phyloP scores from a whole-genome alignment of 1,139 yeast species.

The Diutina mesorugosa region DNA sequence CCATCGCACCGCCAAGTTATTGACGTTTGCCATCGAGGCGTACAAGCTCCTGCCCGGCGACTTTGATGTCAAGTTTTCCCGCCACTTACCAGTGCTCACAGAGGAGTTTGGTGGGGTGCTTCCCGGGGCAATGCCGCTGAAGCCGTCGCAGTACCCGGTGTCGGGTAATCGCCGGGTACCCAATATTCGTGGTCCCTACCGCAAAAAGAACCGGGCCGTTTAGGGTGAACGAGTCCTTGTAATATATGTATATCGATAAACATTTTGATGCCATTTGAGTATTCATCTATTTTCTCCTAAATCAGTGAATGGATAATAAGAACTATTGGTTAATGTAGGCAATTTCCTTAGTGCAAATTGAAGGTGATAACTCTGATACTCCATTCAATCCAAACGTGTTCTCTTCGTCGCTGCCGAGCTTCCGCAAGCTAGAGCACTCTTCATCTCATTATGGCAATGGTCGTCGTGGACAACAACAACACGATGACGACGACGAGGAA shows the following conservation, averaged over 20 bases:
- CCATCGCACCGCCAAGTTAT: conserved; percentile 29
- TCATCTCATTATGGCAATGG: no score
- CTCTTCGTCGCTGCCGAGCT: no score
- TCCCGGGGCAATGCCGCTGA: conserved; percentile 38
- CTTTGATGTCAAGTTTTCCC: conserved; percentile 23
- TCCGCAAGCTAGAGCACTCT: no score
- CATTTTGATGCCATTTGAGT: neutral
- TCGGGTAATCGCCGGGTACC: conserved; percentile 19
- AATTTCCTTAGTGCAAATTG: neutral
- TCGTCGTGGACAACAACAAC: no score
- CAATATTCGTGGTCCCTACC: conserved; percentile 24
- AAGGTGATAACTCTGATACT: neutral
- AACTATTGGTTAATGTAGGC: neutral
- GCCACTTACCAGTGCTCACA: conserved; percentile 54
- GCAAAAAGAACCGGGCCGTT: conserved; percentile 18
- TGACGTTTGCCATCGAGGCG: conserved; percentile 18
- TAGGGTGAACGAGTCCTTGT: conserved; percentile 4
- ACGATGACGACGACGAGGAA: no score
- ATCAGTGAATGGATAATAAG: conserved; percentile 2
- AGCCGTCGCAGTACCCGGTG: conserved; percentile 7
- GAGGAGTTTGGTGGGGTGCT: conserved; percentile 69
- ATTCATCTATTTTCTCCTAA: neutral
- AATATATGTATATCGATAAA: no score
- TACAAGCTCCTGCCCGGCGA: conserved; percentile 15
- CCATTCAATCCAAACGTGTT: no score